These are phyloP conservation scores for Plasmopara muralis DNA, from an alignment of 352 stramenopile genomes.

Conservation along the genomic window DNA sequence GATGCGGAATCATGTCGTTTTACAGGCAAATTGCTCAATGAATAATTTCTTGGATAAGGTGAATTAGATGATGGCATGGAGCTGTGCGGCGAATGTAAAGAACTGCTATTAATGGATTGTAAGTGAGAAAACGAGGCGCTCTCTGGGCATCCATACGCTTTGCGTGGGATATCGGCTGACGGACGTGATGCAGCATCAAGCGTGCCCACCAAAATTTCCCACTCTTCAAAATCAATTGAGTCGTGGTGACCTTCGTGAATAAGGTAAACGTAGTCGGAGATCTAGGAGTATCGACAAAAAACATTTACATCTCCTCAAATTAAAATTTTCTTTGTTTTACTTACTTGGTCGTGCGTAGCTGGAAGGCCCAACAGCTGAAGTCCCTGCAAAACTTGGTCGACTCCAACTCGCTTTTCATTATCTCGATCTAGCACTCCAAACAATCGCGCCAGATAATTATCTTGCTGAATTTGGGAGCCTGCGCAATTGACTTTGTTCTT, in stretches of 20 bases:
- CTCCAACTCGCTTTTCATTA: constrained; percentile 34
- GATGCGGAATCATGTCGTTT: constrained; percentile 1
- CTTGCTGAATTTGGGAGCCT: not conserved
- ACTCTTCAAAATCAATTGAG: constrained; percentile 58
- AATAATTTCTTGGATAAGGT: constrained; percentile 3
- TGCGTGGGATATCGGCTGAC: constrained; percentile 9
- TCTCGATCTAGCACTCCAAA: constrained; percentile 52
- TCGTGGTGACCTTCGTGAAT: constrained; percentile 53
- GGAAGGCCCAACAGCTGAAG: constrained; percentile 43
- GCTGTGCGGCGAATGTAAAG: constrained; percentile 1
- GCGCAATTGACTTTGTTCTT: constrained; percentile 7
- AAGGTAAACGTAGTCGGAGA: constrained; percentile 67
- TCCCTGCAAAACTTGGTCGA: constrained; percentile 51
- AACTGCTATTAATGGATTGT: constrained; percentile 2
- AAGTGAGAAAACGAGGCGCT: constrained; percentile 13
- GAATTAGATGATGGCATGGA: constrained; percentile 9
- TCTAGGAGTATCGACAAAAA: constrained; percentile 20
- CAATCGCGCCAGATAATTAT: constrained; percentile 38
- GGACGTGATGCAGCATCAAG: constrained; percentile 54
- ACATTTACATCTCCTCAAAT: not conserved
- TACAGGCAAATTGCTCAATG: not conserved
- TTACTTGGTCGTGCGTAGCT: constrained; percentile 62
- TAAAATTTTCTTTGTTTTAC: not conserved
- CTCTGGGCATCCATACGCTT: not conserved
- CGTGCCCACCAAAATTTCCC: constrained; percentile 57